A percentile compares a stretch with the other conserved stretches of the same genome.
Evolutionary conservation across 139 green algal genomes (phyloP).

Genomic region (Chlorella sp.): DNA sequence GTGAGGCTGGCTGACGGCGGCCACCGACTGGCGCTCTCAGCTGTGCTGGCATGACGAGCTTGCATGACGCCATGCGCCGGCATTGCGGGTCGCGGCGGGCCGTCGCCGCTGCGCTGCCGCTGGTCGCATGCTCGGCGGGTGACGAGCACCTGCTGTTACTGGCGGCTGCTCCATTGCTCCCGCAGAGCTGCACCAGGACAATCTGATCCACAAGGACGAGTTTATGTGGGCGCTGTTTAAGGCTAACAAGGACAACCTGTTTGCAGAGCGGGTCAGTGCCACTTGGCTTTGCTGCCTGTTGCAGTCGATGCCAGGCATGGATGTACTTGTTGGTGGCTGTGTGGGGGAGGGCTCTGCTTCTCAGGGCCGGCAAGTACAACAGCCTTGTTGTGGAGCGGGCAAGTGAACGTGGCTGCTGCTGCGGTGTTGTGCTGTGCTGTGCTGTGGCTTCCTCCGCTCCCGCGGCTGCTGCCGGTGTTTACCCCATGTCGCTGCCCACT

Average conservation of each 20-base stretch:
- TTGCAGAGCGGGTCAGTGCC: constrained; percentile 59
- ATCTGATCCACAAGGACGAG: constrained; percentile 80
- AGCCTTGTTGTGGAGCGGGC: not conserved
- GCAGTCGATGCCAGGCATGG: not conserved
- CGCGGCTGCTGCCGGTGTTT: no score
- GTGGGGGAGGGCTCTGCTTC: not conserved
- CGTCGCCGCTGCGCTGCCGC: no score
- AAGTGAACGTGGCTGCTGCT: not conserved
- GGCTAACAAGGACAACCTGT: constrained; percentile 63
- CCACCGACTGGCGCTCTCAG: no score
- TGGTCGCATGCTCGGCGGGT: no score
- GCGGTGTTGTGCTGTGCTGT: not conserved
- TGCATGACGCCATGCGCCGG: no score
- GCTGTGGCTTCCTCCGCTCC: no score
- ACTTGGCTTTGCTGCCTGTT: not conserved
- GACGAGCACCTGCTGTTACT: no score
- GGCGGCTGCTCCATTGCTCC: no score
- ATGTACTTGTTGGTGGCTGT: not conserved
- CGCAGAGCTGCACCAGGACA: constrained; percentile 57
- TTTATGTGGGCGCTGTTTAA: constrained; percentile 74
- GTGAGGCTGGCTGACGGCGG: no score
- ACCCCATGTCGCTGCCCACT: no score
- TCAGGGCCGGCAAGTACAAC: not conserved
- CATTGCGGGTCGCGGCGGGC: no score
- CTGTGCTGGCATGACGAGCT: no score